Evolutionary conservation across 164 flowering plant species (phyloP).

Genomic region (Tetracentron sinense): DNA sequence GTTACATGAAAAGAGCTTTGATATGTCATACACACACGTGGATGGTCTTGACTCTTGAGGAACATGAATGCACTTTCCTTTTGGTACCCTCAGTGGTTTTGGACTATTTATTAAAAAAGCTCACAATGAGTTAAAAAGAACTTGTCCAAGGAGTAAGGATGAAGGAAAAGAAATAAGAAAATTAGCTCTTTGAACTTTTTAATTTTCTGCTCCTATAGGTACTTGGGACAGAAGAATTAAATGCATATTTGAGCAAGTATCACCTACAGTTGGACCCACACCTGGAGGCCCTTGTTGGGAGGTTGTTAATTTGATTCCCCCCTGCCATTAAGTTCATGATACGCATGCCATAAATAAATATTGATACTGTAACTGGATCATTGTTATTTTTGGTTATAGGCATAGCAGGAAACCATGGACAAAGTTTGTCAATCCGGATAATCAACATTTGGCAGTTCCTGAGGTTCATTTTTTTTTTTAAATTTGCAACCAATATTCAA

Average conservation of each 20-base stretch:
- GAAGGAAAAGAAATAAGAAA: neutral
- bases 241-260: conserved; percentile 76
- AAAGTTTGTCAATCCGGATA: conserved; percentile 74
- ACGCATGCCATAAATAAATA: neutral
- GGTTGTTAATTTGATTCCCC: conserved; percentile 37
- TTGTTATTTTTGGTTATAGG: conserved; percentile 33
- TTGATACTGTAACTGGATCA: neutral
- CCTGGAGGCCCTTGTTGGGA: conserved; percentile 89
- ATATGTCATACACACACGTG: no score
- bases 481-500: neutral
- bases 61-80: no score
- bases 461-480: conserved; percentile 51
- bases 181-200: neutral
- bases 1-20: neutral
- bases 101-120: no score
- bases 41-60: no score
- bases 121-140: no score
- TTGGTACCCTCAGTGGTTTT: no score
- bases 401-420: conserved; percentile 90
- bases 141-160: no score
- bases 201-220: conserved; percentile 40
- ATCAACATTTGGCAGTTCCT: conserved; percentile 89
- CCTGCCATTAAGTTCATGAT: neutral
- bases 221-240: conserved; percentile 67
- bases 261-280: conserved; percentile 84